Base-by-base conservation (phyloP, 306 rosid species). In the Ormosia emarginata region DNA sequence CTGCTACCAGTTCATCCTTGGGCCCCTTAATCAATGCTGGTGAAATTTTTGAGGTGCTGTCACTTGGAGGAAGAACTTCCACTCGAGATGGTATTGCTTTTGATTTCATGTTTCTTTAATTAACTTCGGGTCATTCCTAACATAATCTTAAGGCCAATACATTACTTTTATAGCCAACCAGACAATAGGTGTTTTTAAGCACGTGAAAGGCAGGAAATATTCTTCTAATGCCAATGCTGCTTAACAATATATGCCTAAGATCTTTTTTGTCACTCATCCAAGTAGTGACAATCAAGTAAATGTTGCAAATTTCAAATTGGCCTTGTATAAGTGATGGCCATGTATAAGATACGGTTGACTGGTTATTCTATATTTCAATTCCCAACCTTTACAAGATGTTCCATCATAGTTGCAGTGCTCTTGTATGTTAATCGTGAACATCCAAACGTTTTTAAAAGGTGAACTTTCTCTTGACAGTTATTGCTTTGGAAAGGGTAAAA, bases 11-110 rank as follows among this genome's bases (percentile, higher is more conserved):
- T 67, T 96, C 97, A 65, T 82, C 82, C 11, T 59, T 74, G 57
- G 97, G 94, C 66, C 97, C 98, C 55, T 57, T 83, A 85, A 92
- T 96, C 87, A 93, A 89, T 83, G 98, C 92, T 0, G 98, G 97
- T 2, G 98, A 93, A 87, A 62, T 90, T 70, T 96, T 93, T 81
- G 64, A 81, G 24, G 79, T 90, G 80, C 78, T 92, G 78, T 47
- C 85, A 50, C 90, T 96, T 36, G 91, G 82, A 83, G 94, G 91
- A 86, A 87, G 79, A 88, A 96, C 99, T 78, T 63, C 36, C 12
- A 91, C 93, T 74, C 87, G 94, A 64, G 99, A 96, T 79, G 97
- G 98, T 96, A 90, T 71, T 85, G 44, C 57, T 67, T 47, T 71
- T 69, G 46, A 63, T 53, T 55, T 53, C 64, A 76, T 79, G 74